Conservation (phyloP, 345 rosid genomes). For the Arabis hirsuta region DNA sequence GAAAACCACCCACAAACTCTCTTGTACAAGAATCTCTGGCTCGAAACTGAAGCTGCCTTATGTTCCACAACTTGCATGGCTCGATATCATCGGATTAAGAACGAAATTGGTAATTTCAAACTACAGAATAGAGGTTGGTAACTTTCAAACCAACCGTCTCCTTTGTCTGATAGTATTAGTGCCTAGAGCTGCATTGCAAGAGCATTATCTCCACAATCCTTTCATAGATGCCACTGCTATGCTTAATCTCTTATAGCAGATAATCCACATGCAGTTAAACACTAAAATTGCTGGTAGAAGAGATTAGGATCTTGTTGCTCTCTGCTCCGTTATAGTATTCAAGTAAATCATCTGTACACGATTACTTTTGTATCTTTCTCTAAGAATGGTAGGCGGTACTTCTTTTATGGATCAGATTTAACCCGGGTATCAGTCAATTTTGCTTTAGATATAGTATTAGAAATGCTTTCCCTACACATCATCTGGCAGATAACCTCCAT, state of each 20-base stretch:
- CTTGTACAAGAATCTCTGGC: slow-evolving; percentile 91
- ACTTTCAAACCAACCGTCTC: slow-evolving; percentile 25
- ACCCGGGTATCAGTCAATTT: not conserved
- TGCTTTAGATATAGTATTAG: not conserved
- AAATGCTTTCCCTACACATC: not conserved
- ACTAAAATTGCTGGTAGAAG: slow-evolving; percentile 16
- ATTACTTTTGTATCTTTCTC: slow-evolving; percentile 4
- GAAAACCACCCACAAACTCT: slow-evolving; percentile 60
- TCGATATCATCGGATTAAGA: slow-evolving; percentile 66
- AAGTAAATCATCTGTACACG: slow-evolving; percentile 5
- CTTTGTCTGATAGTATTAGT: slow-evolving; percentile 15
- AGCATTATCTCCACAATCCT: slow-evolving; percentile 15
- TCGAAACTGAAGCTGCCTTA: slow-evolving; percentile 90
- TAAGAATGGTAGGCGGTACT: not conserved
- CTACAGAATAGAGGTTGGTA: slow-evolving; percentile 50
- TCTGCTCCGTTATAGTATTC: not conserved
- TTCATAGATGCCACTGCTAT: slow-evolving; percentile 18
- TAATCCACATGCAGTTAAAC: slow-evolving; percentile 16
- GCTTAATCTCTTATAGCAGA: not conserved
- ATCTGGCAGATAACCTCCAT: not conserved
- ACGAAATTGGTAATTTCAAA: slow-evolving; percentile 55
- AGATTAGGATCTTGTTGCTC: slow-evolving; percentile 7
- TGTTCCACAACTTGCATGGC: slow-evolving; percentile 68
- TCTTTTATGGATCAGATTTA: not conserved
- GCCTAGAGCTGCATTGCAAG: slow-evolving; percentile 17